Percentiles rank a stretch among this genome's conserved stretches.
phyloP scores from a whole-genome alignment of 441 rosid genomes.

The Gossypium davidsonii region DNA sequence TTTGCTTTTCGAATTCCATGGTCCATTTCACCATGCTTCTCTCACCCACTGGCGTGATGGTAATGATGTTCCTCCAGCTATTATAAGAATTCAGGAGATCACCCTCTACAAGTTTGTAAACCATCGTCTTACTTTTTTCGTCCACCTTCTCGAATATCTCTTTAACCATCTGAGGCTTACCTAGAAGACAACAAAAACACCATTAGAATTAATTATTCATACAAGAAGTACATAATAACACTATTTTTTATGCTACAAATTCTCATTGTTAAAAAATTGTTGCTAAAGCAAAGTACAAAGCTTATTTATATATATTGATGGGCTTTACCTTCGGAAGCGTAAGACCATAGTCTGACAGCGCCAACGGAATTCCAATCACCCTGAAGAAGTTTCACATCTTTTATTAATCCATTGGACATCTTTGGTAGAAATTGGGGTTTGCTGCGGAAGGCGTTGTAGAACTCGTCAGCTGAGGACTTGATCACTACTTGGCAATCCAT shows the following conservation, averaged over 20 bases:
- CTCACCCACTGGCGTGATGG: not conserved
- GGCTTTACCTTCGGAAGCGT: not conserved
- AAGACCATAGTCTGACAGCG: not conserved
- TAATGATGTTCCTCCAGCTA: not conserved
- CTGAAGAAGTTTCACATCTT: not conserved
- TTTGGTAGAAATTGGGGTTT: not conserved
- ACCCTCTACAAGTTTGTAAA: not conserved
- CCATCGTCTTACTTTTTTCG: not conserved
- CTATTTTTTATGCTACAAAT: too few relatives aligned
- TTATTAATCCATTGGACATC: not conserved
- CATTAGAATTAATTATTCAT: not conserved
- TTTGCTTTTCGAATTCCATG: not conserved
- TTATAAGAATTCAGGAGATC: not conserved
- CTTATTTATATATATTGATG: not conserved
- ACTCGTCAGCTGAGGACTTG: slow-evolving; percentile 14
- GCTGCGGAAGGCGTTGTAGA: not conserved
- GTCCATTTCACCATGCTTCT: slow-evolving; percentile 8
- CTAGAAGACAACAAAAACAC: not conserved
- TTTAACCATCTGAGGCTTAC: not conserved
- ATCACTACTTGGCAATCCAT: slow-evolving; percentile 3
- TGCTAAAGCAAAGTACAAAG: not conserved
- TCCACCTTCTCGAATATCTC: not conserved
- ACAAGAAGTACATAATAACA: too few relatives aligned
- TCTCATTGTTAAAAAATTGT: not conserved
- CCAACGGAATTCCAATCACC: not conserved